Percentiles rank a stretch among this genome's conserved stretches.
These are phyloP conservation scores for Hyphodiscus sp. DNA, from an alignment of 2,329 filamentous ascomycete genomes.

Conservation along the genomic window DNA sequence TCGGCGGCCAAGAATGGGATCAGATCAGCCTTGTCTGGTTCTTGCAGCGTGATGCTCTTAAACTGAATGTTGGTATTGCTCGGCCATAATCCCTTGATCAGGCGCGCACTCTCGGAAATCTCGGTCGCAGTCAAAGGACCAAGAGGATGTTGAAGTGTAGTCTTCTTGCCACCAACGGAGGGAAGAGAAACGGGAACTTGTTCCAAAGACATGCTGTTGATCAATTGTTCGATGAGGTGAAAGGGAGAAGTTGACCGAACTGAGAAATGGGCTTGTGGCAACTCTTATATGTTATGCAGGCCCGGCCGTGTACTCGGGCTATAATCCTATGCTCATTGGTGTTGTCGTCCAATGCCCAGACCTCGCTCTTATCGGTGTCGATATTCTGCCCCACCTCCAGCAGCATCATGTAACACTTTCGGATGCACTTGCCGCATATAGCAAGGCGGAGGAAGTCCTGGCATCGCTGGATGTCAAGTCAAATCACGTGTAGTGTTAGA, in stretches of 20 bases:
- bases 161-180: slow-evolving; percentile 20
- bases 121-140: slow-evolving; percentile 52
- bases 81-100: slow-evolving; percentile 50
- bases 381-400: background rate
- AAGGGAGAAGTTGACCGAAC: background rate
- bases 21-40: slow-evolving; percentile 48
- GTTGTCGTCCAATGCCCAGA: background rate
- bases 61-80: slow-evolving; percentile 50
- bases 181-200: slow-evolving; percentile 22
- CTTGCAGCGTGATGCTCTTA: slow-evolving; percentile 54
- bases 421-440: background rate
- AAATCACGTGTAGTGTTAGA: too few relatives aligned
- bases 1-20: slow-evolving; percentile 45
- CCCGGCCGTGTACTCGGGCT: background rate
- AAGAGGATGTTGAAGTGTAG: slow-evolving; percentile 43
- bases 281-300: background rate
- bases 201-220: slow-evolving; percentile 19
- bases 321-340: background rate
- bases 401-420: background rate
- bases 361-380: background rate
- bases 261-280: background rate
- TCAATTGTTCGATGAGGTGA: background rate
- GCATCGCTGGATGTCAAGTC: too few relatives aligned
- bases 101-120: slow-evolving; percentile 42
- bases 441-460: background rate